Evolutionary conservation across 1,284 basidiomycete species (phyloP).

Genomic region (Malassezia furfur): DNA sequence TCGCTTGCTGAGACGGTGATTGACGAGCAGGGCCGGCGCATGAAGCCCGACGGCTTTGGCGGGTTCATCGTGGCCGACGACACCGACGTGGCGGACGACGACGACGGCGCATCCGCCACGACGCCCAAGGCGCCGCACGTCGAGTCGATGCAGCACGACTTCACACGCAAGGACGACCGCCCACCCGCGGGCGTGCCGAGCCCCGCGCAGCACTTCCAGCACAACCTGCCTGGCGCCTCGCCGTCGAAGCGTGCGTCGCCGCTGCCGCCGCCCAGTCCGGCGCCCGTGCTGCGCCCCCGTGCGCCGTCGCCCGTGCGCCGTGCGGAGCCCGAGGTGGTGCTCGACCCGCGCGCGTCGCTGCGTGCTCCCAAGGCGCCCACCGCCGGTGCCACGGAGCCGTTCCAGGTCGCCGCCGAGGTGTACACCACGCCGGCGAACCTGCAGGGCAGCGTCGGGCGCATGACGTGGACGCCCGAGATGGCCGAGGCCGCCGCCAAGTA

Average conservation of each 20-base stretch:
- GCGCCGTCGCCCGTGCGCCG: background rate
- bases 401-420: slow-evolving; percentile 14
- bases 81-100: background rate
- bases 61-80: slow-evolving; percentile 3
- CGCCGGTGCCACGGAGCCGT: background rate
- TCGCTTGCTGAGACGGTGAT: background rate
- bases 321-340: background rate
- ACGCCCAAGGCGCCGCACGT: slow-evolving; percentile 13
- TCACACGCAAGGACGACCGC: slow-evolving; percentile 1
- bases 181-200: background rate
- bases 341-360: background rate
- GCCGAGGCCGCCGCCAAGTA: slow-evolving; percentile 19
- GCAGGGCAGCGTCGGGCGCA: slow-evolving; percentile 6
- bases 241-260: background rate
- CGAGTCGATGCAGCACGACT: slow-evolving; percentile 10
- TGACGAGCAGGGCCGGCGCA: slow-evolving; percentile 3
- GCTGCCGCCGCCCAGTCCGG: background rate
- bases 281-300: background rate
- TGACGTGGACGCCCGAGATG: slow-evolving; percentile 19
- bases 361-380: background rate
- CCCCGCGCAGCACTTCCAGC: background rate
- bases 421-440: slow-evolving; percentile 16
- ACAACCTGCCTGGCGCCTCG: background rate
- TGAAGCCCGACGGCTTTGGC: slow-evolving; percentile 16
- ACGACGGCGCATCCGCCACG: background rate